Evolutionary conservation across 2,329 filamentous ascomycete species (phyloP).

Genomic region (Blastomyces parvus): DNA sequence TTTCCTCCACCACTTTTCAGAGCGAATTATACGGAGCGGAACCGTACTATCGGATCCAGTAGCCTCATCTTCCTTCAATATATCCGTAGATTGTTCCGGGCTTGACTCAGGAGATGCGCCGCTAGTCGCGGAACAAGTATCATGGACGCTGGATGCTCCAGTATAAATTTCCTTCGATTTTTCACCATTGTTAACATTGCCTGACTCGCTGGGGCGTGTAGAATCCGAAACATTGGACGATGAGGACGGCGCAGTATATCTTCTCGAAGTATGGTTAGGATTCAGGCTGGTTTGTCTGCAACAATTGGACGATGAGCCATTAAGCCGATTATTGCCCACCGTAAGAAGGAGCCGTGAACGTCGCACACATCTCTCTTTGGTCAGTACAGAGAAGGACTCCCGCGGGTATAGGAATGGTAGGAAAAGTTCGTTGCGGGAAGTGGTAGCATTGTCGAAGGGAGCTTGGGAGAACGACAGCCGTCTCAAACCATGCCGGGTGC

Average conservation of each 20-base stretch:
- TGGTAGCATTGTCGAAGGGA: conserved; percentile 29
- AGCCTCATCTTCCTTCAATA: not conserved
- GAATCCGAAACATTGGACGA: not conserved
- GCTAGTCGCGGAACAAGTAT: not conserved
- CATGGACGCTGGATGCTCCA: not conserved
- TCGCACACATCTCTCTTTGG: conserved; percentile 9
- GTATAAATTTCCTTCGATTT: not conserved
- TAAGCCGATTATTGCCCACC: conserved; percentile 10
- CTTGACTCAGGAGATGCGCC: not conserved
- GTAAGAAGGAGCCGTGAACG: not conserved
- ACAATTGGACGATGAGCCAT: not conserved
- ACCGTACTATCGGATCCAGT: not conserved
- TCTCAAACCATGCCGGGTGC: conserved; percentile 33
- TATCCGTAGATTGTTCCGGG: not conserved
- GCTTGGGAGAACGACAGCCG: conserved; percentile 25
- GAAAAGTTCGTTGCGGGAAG: conserved; percentile 31
- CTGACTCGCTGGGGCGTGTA: not conserved
- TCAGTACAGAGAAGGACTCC: conserved; percentile 26
- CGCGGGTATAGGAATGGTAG: conserved; percentile 39
- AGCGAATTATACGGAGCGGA: not conserved
- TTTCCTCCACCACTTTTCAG: not conserved
- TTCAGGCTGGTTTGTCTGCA: not conserved
- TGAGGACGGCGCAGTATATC: not conserved
- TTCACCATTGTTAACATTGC: not conserved
- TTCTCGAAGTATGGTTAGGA: not conserved